Base-by-base conservation (phyloP, 2,329 filamentous ascomycete species). In the Stagonosporopsis chrysanthemi region DNA sequence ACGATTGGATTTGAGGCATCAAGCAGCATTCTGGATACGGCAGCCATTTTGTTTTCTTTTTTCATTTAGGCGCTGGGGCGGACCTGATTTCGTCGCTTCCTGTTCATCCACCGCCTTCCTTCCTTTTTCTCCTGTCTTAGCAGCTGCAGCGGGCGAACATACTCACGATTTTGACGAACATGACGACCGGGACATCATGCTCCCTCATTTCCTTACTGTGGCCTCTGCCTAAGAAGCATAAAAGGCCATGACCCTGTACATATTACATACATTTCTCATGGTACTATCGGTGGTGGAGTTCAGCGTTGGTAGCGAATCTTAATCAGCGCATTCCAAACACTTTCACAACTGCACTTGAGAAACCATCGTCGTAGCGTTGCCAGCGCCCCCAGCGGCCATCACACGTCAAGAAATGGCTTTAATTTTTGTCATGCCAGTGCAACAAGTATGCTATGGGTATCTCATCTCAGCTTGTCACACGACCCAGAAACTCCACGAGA, bases 1-100 rank as follows among this genome's bases (percentile, higher is more conserved):
- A 72, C 26, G 72, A 74, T 54, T 76, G 74, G 74, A 71, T 73
- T 43, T 76, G 58, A 72, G 24, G 17, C 5, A 11, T 23, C 14
- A 15, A 35, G 15, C 31, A 9, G 9, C 29, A 17, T 28, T 23
- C 33, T 47, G 43, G 29, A 41, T 36, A 28, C 14, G 7, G 31
- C 7, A 28, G 14, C 29, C 29, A 43, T 3, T 28, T 22, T 19
- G 40, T 17, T 35, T 44, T 50, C 22, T 6, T 39, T 28, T 15
- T 40, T 56, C n/a, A 3, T 40, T 11, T 5, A 15, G 53, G 53
- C 46, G 53, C 35, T 28, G 41, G 47, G 4, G 6, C 29, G 15
- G 41, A 22, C 33, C 3, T 33, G 7, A 14, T 39, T 36, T 31
- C 14, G 14, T n/a, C 15, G 14, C 31, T 38, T 15, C 2, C 14